Percentiles rank a stretch among this genome's conserved stretches.
Evolutionary conservation across 441 rosid species (phyloP).

Genomic region (Populus trichocarpa): DNA sequence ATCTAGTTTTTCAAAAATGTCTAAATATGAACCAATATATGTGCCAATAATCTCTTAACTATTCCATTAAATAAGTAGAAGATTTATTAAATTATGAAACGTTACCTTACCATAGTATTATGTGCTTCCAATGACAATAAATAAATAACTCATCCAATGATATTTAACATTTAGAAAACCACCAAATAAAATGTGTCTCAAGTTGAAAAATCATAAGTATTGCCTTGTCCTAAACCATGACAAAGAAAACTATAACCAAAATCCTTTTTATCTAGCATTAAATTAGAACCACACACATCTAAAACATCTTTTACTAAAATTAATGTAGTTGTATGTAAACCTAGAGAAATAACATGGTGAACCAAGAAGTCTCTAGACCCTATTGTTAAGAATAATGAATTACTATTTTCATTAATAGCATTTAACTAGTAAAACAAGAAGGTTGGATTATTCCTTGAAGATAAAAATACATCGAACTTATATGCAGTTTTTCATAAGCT

Average conservation of each 20-base stretch:
- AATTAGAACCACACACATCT: background rate
- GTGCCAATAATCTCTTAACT: background rate
- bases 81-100: background rate
- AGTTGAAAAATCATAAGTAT: background rate
- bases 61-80: background rate
- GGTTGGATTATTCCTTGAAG: too few species aligned
- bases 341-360: conserved; percentile 12
- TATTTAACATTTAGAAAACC: background rate
- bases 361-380: conserved; percentile 2
- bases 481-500: too few species aligned
- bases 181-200: background rate
- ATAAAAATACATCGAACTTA: too few species aligned
- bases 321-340: conserved; percentile 2
- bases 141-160: background rate
- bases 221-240: background rate
- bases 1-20: background rate
- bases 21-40: too few species aligned
- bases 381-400: conserved; percentile 9
- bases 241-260: background rate
- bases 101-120: background rate
- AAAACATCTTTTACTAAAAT: background rate
- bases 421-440: too few species aligned
- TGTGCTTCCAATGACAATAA: background rate
- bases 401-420: background rate
- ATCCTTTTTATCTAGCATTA: too few species aligned